phyloP scores from a whole-genome alignment of 768 basidiomycete species.

The Stropharia rugosoannulata region DNA sequence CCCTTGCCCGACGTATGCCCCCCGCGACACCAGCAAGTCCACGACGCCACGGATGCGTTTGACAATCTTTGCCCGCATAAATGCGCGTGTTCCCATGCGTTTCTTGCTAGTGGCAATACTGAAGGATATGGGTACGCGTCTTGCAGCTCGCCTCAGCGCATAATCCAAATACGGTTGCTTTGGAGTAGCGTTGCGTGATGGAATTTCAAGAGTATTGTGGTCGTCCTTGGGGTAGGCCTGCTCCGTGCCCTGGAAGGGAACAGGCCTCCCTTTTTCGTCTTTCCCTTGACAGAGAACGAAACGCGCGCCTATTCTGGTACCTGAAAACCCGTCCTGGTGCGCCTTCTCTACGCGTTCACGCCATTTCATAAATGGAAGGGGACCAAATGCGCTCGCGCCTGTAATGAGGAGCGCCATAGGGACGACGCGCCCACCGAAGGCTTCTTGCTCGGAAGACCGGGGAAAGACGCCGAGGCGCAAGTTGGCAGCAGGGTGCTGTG shows the following conservation, averaged over 20 bases:
- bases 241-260: background rate
- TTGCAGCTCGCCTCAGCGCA: slow-evolving; percentile 16
- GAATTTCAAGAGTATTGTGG: slow-evolving; percentile 11
- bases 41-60: slow-evolving; percentile 38
- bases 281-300: slow-evolving; percentile 1
- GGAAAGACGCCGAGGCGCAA: background rate
- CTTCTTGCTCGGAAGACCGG: background rate
- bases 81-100: slow-evolving; percentile 27
- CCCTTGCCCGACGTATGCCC: slow-evolving; percentile 28
- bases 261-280: slow-evolving; percentile 1
- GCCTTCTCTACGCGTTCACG: slow-evolving; percentile 16
- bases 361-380: slow-evolving; percentile 21
- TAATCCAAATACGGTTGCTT: slow-evolving; percentile 3
- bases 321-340: slow-evolving; percentile 13
- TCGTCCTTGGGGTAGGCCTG: slow-evolving; percentile 17
- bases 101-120: slow-evolving; percentile 33
- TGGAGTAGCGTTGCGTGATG: slow-evolving; percentile 12
- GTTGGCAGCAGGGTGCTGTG: slow-evolving; percentile 19
- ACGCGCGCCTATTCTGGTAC: background rate
- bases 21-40: slow-evolving; percentile 38
- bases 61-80: slow-evolving; percentile 29
- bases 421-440: slow-evolving; percentile 11
- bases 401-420: slow-evolving; percentile 16
- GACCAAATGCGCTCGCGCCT: slow-evolving; percentile 2
- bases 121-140: slow-evolving; percentile 35